Percentiles rank a stretch among this genome's conserved stretches.
These are phyloP conservation scores for Clonostachys solani DNA, from an alignment of 2,329 filamentous ascomycete genomes.

Conservation along the genomic window DNA sequence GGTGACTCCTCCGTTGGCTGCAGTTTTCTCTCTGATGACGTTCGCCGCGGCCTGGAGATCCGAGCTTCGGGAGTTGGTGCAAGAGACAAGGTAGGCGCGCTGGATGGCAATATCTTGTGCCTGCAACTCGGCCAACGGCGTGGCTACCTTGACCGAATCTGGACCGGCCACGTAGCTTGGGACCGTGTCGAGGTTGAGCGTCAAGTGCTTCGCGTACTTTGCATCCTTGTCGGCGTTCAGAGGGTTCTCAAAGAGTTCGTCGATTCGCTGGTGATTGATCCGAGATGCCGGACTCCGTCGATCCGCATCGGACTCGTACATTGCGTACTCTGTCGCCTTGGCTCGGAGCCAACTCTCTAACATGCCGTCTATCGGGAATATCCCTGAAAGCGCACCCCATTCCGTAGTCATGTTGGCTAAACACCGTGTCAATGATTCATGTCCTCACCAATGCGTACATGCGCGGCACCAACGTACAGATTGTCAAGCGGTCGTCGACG, in stretches of 20 bases:
- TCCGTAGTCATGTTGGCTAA: background rate
- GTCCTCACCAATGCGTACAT: constrained; percentile 37
- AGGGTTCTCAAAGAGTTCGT: constrained; percentile 65
- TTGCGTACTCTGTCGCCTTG: constrained; percentile 70
- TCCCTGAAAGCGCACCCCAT: constrained; percentile 1
- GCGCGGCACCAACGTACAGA: constrained; percentile 19
- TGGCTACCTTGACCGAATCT: constrained; percentile 85
- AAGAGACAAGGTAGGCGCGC: constrained; percentile 78
- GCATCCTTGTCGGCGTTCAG: constrained; percentile 72
- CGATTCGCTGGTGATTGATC: constrained; percentile 69
- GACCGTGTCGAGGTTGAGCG: constrained; percentile 77
- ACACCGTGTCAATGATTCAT: constrained; percentile 79
- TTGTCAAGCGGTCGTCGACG: constrained; percentile 70
- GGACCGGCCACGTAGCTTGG: constrained; percentile 82
- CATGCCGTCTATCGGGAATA: constrained; percentile 73
- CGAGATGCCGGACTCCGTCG: constrained; percentile 26
- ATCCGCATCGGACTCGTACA: constrained; percentile 40
- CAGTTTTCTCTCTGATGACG: constrained; percentile 78
- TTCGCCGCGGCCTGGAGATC: constrained; percentile 79
- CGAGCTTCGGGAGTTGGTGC: constrained; percentile 80
- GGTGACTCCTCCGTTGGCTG: constrained; percentile 52
- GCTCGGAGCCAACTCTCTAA: constrained; percentile 70
- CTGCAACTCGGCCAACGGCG: constrained; percentile 70
- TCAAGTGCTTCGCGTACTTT: constrained; percentile 77
- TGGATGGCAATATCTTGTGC: constrained; percentile 71